Conservation (phyloP, 148 eudicot species). For the Silene uniflora region DNA sequence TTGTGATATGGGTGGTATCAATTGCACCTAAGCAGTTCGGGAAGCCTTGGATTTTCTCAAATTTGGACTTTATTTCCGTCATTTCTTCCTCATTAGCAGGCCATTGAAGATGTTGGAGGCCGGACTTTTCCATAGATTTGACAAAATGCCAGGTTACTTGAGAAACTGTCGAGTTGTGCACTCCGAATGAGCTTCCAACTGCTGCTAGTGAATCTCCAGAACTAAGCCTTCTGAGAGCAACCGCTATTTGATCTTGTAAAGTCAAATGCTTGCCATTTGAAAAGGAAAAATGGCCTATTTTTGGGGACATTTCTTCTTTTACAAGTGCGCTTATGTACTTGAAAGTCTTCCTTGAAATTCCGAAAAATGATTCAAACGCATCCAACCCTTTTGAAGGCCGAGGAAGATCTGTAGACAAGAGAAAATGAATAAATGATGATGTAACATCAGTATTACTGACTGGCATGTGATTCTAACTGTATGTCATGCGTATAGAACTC, state of each 20-base stretch:
- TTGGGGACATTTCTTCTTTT: slow-evolving; percentile 49
- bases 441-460: background rate
- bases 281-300: slow-evolving; percentile 46
- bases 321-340: slow-evolving; percentile 77
- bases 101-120: slow-evolving; percentile 78
- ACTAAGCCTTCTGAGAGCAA: slow-evolving; percentile 79
- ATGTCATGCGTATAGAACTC: too few species aligned
- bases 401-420: slow-evolving; percentile 41
- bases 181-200: slow-evolving; percentile 67
- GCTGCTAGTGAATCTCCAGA: slow-evolving; percentile 69
- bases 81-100: slow-evolving; percentile 56
- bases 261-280: slow-evolving; percentile 52
- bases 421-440: background rate
- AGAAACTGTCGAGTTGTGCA: slow-evolving; percentile 81
- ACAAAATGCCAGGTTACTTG: slow-evolving; percentile 92
- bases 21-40: slow-evolving; percentile 88
- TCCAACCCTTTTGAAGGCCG: slow-evolving; percentile 43
- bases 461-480: too few species aligned
- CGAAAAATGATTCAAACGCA: slow-evolving; percentile 54
- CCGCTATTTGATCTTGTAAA: slow-evolving; percentile 69
- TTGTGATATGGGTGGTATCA: slow-evolving; percentile 69
- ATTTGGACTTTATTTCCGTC: slow-evolving; percentile 51
- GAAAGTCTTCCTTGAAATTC: slow-evolving; percentile 70
- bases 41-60: slow-evolving; percentile 67
- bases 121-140: slow-evolving; percentile 75